Percentiles rank a stretch among this genome's conserved stretches.
These are phyloP conservation scores for Alternaria gansuensis DNA, from an alignment of 2,329 filamentous ascomycete species.

Conservation along the genomic window DNA sequence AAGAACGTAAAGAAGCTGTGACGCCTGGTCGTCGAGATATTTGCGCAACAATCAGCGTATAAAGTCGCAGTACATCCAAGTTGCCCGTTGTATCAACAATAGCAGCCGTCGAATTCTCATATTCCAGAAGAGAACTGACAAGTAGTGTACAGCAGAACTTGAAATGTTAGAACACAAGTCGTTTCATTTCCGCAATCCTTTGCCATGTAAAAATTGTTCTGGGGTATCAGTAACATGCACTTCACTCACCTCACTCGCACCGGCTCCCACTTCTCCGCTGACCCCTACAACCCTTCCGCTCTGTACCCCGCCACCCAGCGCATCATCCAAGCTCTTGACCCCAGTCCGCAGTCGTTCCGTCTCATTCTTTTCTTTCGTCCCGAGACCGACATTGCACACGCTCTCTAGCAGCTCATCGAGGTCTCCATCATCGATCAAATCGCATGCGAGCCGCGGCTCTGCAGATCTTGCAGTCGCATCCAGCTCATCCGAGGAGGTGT, in stretches of 20 bases:
- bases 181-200: not conserved
- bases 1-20: not conserved
- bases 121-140: constrained; percentile 50
- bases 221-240: not conserved
- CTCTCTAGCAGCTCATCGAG: constrained; percentile 25
- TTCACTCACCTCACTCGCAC: constrained; percentile 36
- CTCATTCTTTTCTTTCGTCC: not conserved
- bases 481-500: not conserved
- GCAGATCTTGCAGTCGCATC: constrained; percentile 4
- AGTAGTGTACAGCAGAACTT: constrained; percentile 47
- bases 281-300: constrained; percentile 50
- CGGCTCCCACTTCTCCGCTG: constrained; percentile 43
- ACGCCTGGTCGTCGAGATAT: constrained; percentile 23
- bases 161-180: not conserved
- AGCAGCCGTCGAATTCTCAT: constrained; percentile 44
- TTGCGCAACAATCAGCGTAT: constrained; percentile 40
- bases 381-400: constrained; percentile 6
- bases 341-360: constrained; percentile 32
- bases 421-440: constrained; percentile 29
- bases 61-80: constrained; percentile 56
- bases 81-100: constrained; percentile 59
- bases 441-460: constrained; percentile 32
- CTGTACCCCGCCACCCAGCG: constrained; percentile 51
- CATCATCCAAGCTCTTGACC: constrained; percentile 47
- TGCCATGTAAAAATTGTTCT: not conserved